Evolutionary conservation across 148 eudicot species (phyloP), one percentile per base, ranked within the genome.

Genomic region (Spergularia marina): DNA sequence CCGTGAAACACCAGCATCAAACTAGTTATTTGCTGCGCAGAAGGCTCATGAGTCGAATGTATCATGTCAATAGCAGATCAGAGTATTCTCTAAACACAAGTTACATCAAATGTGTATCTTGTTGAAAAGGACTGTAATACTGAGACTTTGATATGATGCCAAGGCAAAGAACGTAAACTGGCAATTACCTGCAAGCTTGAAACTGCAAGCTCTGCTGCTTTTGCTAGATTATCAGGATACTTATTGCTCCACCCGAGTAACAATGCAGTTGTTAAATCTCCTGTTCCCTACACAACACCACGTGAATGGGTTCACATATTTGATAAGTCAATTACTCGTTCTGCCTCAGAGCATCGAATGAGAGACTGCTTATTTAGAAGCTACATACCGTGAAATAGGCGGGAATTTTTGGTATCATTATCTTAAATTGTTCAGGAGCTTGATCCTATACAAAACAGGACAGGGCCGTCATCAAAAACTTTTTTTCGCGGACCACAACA

Each of bases 241-340:
- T 94, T 94, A 86, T 94, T 94, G 87, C 95, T 94, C 98, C 98
- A 94, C 69, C 98, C 98, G 58, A 94, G 97, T 79, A 94, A 83
- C 58, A 94, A 83, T 16, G 98, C 98, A 67, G 98, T 91, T 72
- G 70, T 90, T 16, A 94, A 84, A 78, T 94, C 98, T 82, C 98
- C 98, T 9, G 98, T 94, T 78, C 98, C 98, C 98, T 94, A 81
- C 83, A 82, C 71, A 71, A 80, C 10, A 53, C 69, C 51, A 34
- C 17, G 11, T 20, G 20, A 63, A 23, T 67, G 70, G 39, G 41
- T 39, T 60, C 54, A 17, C 76, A 65, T 36, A 18, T 15, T 11
- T 25, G 2, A 30, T 30, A 30, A 30, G 40, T 56, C 21, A 23
- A 53, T 14, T 69, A 64, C 51, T 12, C 10, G 49, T 10, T 7